These are phyloP conservation scores for Meyerozyma guilliermondii DNA, from an alignment of 1,139 yeast species.

Conservation along the genomic window DNA sequence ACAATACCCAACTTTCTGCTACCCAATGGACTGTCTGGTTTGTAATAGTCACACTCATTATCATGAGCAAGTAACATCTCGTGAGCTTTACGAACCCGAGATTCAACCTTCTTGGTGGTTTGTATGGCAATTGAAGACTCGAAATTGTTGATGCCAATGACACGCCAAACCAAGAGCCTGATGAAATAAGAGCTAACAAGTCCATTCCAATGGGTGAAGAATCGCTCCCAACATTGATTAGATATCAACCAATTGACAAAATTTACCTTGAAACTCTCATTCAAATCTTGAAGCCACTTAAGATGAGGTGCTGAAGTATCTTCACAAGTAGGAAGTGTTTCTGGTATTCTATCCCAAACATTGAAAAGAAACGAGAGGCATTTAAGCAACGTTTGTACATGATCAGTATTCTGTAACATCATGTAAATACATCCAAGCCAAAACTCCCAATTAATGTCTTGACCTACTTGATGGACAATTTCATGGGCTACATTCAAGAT, in stretches of 20 bases:
- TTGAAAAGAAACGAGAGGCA: constrained; percentile 66
- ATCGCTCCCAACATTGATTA: constrained; percentile 43
- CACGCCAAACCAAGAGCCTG: constrained; percentile 64
- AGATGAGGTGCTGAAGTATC: constrained; percentile 4
- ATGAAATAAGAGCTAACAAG: constrained; percentile 65
- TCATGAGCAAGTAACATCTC: constrained; percentile 16
- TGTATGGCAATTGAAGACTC: constrained; percentile 32
- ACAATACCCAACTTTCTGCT: constrained; percentile 46
- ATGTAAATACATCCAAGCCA: constrained; percentile 62
- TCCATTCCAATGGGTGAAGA: constrained; percentile 78
- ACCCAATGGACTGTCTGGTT: constrained; percentile 48
- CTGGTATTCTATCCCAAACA: constrained; percentile 71
- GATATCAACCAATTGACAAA: constrained; percentile 54
- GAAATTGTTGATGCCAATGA: constrained; percentile 46
- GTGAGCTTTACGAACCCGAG: constrained; percentile 21
- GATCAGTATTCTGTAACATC: constrained; percentile 56
- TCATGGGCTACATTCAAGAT: constrained; percentile 43
- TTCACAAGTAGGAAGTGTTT: constrained; percentile 6
- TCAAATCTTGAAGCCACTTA: constrained; percentile 31
- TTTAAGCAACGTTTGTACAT: constrained; percentile 57
- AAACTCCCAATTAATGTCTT: constrained; percentile 61
- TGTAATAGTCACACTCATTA: constrained; percentile 10
- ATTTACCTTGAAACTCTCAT: constrained; percentile 38
- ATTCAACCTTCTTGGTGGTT: constrained; percentile 26
- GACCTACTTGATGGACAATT: constrained; percentile 34